Conservation (phyloP, 306 rosid species). For the Vigna unguiculata region DNA sequence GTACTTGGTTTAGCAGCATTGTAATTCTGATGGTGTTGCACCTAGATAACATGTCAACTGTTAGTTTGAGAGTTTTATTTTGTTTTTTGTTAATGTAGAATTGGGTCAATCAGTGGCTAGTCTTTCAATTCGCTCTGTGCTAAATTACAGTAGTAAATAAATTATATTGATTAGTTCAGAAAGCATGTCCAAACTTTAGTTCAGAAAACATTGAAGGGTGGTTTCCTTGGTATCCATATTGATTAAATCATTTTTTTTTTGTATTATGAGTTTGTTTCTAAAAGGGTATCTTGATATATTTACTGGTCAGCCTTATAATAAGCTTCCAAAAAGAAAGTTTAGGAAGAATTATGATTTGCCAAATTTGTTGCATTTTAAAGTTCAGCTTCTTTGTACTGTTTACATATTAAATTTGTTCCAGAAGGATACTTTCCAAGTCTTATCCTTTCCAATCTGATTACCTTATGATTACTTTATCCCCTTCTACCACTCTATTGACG, state of each 20-base stretch:
- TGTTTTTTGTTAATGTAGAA: slow-evolving; percentile 8
- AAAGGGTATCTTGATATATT: slow-evolving; percentile 25
- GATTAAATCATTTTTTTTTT: neutral
- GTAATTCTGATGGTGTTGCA: slow-evolving; percentile 7
- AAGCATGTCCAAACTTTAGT: slow-evolving; percentile 3
- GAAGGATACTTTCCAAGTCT: neutral
- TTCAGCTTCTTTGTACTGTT: neutral
- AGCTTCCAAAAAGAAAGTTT: slow-evolving; percentile 32
- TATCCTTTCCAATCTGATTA: slow-evolving; percentile 44
- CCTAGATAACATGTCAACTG: slow-evolving; percentile 17
- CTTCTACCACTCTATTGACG: slow-evolving; percentile 3
- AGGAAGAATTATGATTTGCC: slow-evolving; percentile 3
- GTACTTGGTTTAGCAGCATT: neutral
- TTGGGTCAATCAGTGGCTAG: slow-evolving; percentile 24
- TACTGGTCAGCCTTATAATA: neutral
- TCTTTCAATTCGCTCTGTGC: slow-evolving; percentile 7
- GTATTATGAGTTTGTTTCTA: neutral
- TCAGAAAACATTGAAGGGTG: slow-evolving; percentile 18
- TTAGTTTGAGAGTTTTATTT: slow-evolving; percentile 18
- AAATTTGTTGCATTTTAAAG: neutral
- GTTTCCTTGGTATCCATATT: slow-evolving; percentile 16
- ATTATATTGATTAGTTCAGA: no score
- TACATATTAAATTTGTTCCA: slow-evolving; percentile 34
- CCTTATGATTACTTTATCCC: slow-evolving; percentile 19
- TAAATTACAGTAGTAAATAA: slow-evolving; percentile 17